A percentile compares a stretch with the other conserved stretches of the same genome.
Evolutionary conservation across 75 land plant species (phyloP).

Genomic region (Sequoiadendron giganteum): DNA sequence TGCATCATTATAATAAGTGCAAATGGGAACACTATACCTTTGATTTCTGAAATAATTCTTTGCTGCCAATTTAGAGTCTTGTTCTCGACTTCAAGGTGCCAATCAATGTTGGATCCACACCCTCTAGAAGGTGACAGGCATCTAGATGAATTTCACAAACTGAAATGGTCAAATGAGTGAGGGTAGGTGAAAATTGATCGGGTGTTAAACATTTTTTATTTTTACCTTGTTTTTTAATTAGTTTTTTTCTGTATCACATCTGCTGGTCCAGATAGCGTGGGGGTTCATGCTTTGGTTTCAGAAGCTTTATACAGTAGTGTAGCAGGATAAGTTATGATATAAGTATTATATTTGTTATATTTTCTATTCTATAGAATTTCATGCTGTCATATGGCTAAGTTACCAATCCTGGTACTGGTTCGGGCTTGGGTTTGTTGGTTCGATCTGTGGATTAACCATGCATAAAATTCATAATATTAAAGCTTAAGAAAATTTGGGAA

Average conservation of each 20-base stretch:
- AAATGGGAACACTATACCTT: neutral
- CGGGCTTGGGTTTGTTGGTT: too few species aligned
- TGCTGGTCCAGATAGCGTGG: neutral
- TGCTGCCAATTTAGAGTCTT: neutral
- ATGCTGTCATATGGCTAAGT: too few species aligned
- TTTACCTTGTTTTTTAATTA: too few species aligned
- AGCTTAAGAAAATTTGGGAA: too few species aligned
- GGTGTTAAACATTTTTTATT: neutral
- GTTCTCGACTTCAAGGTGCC: neutral
- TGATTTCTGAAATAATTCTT: neutral
- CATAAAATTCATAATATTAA: too few species aligned
- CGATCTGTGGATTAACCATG: too few species aligned
- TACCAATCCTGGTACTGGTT: too few species aligned
- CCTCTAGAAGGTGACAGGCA: neutral
- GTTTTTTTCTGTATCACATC: neutral
- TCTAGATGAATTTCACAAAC: neutral
- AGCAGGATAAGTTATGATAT: neutral
- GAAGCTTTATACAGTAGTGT: neutral
- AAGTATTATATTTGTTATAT: too few species aligned
- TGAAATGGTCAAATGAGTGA: neutral
- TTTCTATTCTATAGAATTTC: too few species aligned
- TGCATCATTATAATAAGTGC: neutral
- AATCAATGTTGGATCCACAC: neutral
- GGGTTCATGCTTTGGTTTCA: neutral
- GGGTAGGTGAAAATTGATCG: neutral